phyloP scores from a whole-genome alignment of 2,329 filamentous ascomycete species.

The Trichoderma cornu-damae region DNA sequence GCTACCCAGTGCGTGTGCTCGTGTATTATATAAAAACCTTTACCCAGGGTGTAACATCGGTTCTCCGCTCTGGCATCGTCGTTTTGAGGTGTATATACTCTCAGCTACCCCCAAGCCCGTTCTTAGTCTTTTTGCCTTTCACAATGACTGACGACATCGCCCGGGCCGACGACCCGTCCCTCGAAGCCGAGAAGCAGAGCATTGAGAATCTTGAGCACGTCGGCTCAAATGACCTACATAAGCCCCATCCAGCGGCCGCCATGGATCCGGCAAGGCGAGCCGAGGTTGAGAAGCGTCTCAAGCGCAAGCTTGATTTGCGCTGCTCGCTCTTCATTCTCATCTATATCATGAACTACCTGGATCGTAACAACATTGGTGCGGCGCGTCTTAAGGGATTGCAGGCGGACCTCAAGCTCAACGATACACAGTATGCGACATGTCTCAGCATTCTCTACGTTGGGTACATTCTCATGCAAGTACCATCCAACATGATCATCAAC shows the following conservation, averaged over 20 bases:
- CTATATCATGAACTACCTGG: slow-evolving; percentile 69
- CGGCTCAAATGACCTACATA: neutral
- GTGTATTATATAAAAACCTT: neutral
- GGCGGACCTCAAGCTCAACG: slow-evolving; percentile 50
- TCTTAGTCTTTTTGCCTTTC: neutral
- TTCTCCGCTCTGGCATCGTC: neutral
- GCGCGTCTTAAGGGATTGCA: slow-evolving; percentile 62
- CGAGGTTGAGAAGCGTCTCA: slow-evolving; percentile 58
- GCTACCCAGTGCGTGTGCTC: neutral
- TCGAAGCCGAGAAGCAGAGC: slow-evolving; percentile 17
- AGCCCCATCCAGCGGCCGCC: neutral
- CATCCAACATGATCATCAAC: slow-evolving; percentile 55
- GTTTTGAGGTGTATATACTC: neutral
- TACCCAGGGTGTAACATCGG: neutral
- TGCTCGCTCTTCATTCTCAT: slow-evolving; percentile 66
- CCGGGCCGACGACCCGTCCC: slow-evolving; percentile 4
- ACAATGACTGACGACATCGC: slow-evolving; percentile 23
- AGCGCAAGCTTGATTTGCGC: slow-evolving; percentile 65
- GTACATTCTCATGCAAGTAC: slow-evolving; percentile 61
- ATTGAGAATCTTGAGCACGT: slow-evolving; percentile 20
- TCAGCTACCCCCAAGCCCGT: neutral
- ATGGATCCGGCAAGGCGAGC: slow-evolving; percentile 46
- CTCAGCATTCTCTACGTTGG: slow-evolving; percentile 62
- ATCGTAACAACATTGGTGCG: slow-evolving; percentile 63
- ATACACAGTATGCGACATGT: slow-evolving; percentile 59